A percentile compares a stretch with the other conserved stretches of the same genome.
Evolutionary conservation across 345 rosid species (phyloP).

Genomic region (Dovyalis caffra): DNA sequence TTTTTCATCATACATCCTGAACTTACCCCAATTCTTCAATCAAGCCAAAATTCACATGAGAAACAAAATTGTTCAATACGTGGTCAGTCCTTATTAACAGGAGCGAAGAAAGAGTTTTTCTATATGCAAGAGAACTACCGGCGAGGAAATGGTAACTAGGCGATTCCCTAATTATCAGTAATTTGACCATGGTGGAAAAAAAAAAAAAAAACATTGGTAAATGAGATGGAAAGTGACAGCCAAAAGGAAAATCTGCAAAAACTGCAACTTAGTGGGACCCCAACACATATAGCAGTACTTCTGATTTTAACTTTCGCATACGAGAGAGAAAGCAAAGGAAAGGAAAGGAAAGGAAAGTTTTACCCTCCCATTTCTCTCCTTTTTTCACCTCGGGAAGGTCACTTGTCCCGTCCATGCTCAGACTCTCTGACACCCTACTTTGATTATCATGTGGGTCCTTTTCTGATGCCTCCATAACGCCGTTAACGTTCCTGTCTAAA

Average conservation of each 20-base stretch:
- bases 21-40: no score
- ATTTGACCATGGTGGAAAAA: background rate
- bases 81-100: no score
- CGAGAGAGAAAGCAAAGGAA: background rate
- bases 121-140: no score
- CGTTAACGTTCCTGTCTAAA: slow-evolving; percentile 27
- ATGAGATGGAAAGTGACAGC: background rate
- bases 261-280: background rate
- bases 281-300: background rate
- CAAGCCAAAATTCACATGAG: no score
- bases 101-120: no score
- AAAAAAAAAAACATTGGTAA: background rate
- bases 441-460: slow-evolving; percentile 5
- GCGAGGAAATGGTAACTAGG: no score
- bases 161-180: background rate
- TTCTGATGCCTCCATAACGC: background rate
- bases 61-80: no score
- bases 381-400: slow-evolving; percentile 19
- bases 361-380: no score
- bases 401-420: slow-evolving; percentile 9
- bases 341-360: background rate
- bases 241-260: background rate
- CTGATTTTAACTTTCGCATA: background rate
- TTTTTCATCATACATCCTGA: no score
- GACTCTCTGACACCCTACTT: background rate